Conservation (phyloP, 148 eudicot genomes). For the Silene latifolia region DNA sequence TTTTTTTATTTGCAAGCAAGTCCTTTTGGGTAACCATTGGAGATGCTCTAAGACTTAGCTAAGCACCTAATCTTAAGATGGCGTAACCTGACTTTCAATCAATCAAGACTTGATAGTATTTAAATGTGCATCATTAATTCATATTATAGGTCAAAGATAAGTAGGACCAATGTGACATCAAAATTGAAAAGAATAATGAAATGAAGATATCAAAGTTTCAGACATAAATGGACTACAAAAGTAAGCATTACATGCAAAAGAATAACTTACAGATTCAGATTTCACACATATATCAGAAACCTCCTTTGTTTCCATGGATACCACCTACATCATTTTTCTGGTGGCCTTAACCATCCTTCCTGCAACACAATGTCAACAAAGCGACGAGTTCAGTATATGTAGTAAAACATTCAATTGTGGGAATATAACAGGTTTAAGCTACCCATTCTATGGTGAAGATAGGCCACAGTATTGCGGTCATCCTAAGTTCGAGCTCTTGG, state of each 20-base stretch:
- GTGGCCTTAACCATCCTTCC: conserved; percentile 14
- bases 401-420: conserved; percentile 29
- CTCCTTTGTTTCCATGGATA: conserved; percentile 8
- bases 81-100: neutral
- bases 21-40: too few species aligned
- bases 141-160: neutral
- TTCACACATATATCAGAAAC: neutral
- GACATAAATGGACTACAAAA: neutral
- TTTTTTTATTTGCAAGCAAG: too few species aligned
- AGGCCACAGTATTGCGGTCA: conserved; percentile 31
- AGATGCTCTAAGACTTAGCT: too few species aligned
- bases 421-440: conserved; percentile 17
- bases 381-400: conserved; percentile 18
- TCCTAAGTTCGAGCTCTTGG: conserved; percentile 24
- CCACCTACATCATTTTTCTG: neutral
- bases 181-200: neutral
- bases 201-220: neutral
- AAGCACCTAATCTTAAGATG: neutral
- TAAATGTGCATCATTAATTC: neutral
- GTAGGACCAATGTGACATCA: neutral
- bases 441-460: conserved; percentile 24
- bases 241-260: neutral
- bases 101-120: neutral
- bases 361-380: conserved; percentile 15
- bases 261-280: neutral